These are phyloP conservation scores for Penicillium longicatenatum DNA, from an alignment of 495 filamentous ascomycete species.

Conservation along the genomic window DNA sequence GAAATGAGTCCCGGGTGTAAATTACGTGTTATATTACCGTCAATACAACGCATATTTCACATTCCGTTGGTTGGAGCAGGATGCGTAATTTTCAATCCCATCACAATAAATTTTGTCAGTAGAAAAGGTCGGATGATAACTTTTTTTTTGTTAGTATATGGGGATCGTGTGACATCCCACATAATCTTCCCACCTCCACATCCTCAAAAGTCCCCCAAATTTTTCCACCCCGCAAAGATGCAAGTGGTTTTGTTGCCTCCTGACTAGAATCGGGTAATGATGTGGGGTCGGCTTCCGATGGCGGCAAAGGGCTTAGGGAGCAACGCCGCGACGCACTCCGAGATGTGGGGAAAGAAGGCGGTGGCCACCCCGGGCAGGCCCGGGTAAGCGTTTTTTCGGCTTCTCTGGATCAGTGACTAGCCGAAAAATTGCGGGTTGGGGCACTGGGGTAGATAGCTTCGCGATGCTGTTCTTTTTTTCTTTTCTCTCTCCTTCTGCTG, in stretches of 20 bases:
- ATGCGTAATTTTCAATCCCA: background rate
- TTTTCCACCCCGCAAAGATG: background rate
- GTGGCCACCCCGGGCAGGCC: slow-evolving; percentile 4
- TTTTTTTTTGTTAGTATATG: background rate
- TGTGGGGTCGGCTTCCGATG: slow-evolving; percentile 25
- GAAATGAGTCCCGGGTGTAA: slow-evolving; percentile 3
- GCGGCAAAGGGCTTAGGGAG: slow-evolving; percentile 22
- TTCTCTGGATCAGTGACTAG: slow-evolving; percentile 20
- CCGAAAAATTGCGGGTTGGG: slow-evolving; percentile 18
- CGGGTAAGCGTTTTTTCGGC: slow-evolving; percentile 29
- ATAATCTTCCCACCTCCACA: background rate
- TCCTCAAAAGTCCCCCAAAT: background rate
- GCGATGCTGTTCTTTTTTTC: slow-evolving; percentile 7
- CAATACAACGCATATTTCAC: background rate
- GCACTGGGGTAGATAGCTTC: slow-evolving; percentile 18
- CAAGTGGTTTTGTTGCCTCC: background rate
- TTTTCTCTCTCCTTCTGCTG: slow-evolving; percentile 13
- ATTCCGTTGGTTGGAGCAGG: background rate
- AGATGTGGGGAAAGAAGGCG: slow-evolving; percentile 17
- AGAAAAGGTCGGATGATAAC: background rate
- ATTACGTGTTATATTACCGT: slow-evolving; percentile 3
- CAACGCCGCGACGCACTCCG: slow-evolving; percentile 13
- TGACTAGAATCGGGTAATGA: background rate
- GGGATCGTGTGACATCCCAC: background rate
- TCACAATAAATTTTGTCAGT: background rate